These are phyloP conservation scores for Penicillium sp. DNA, from an alignment of 2,329 filamentous ascomycete species.

Conservation along the genomic window DNA sequence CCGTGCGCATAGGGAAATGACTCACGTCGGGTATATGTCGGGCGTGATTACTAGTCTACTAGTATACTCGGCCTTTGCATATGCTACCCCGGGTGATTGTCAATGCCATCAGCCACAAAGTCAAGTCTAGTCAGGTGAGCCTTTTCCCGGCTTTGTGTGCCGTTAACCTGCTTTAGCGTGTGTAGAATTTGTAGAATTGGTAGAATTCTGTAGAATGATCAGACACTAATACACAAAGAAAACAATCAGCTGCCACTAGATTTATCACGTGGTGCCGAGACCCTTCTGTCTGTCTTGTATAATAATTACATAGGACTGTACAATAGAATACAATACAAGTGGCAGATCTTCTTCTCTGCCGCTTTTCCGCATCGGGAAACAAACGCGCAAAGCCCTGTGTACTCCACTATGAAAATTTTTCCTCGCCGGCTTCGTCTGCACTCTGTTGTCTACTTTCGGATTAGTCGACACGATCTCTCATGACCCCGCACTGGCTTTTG, in stretches of 20 bases:
- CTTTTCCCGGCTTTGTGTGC: slow-evolving; percentile 1
- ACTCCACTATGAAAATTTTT: slow-evolving; percentile 17
- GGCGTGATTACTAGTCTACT: slow-evolving; percentile 2
- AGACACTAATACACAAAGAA: not conserved
- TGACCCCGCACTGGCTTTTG: slow-evolving; percentile 29
- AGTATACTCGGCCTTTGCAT: slow-evolving; percentile 8
- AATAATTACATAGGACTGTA: too few species aligned
- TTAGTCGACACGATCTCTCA: slow-evolving; percentile 3
- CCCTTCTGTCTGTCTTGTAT: too few species aligned
- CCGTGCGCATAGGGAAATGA: slow-evolving; percentile 15
- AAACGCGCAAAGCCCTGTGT: slow-evolving; percentile 18
- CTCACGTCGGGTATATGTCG: slow-evolving; percentile 16
- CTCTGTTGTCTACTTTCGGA: slow-evolving; percentile 9
- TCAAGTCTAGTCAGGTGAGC: slow-evolving; percentile 12
- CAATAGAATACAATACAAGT: slow-evolving; percentile 9
- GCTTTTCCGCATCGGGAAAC: slow-evolving; percentile 19
- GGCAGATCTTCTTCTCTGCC: slow-evolving; percentile 18
- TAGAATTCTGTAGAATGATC: not conserved
- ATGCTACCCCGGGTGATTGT: slow-evolving; percentile 15
- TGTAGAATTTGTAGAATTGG: not conserved
- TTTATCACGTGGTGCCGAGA: slow-evolving; percentile 33
- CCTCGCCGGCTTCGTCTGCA: slow-evolving; percentile 10
- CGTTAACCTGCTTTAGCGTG: not conserved
- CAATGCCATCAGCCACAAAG: slow-evolving; percentile 1
- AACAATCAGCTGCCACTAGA: slow-evolving; percentile 13